Percentiles rank a stretch among this genome's conserved stretches.
phyloP scores from a whole-genome alignment of 1,139 yeast genomes.

The Meyerozyma elateridarum region DNA sequence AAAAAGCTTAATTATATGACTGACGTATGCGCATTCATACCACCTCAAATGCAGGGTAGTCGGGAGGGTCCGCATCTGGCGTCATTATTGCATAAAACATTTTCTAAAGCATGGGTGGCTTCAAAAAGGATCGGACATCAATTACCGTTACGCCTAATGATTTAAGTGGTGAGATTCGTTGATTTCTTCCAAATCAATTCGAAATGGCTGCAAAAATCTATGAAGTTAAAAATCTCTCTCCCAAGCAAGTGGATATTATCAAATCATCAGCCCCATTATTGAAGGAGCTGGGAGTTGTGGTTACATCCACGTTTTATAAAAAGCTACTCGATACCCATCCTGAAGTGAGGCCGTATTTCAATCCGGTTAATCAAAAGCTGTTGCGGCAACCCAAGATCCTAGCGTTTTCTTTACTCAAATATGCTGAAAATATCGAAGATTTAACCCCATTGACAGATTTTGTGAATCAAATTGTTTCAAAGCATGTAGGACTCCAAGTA shows the following conservation, averaged over 20 bases:
- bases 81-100: too few species aligned
- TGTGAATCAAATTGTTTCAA: slow-evolving; percentile 57
- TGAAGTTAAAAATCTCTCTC: slow-evolving; percentile 21
- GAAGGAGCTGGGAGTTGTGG: slow-evolving; percentile 49
- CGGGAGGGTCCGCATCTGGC: too few species aligned
- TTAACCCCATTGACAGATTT: slow-evolving; percentile 48
- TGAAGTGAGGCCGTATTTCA: slow-evolving; percentile 56
- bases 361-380: slow-evolving; percentile 51
- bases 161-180: too few species aligned
- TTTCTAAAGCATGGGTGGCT: too few species aligned
- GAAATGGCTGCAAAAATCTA: slow-evolving; percentile 10
- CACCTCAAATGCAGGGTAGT: too few species aligned
- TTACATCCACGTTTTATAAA: slow-evolving; percentile 52
- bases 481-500: slow-evolving; percentile 63
- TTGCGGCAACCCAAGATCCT: slow-evolving; percentile 61
- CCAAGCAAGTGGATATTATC: slow-evolving; percentile 35
- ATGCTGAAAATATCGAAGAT: slow-evolving; percentile 62
- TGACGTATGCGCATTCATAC: too few species aligned
- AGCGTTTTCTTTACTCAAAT: slow-evolving; percentile 57
- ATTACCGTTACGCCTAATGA: too few species aligned
- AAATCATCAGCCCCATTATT: slow-evolving; percentile 57
- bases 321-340: slow-evolving; percentile 52
- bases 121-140: too few species aligned
- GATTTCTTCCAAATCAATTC: background rate
- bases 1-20: too few species aligned